phyloP scores from a whole-genome alignment of 148 eudicot genomes.

The Agrostemma githago region DNA sequence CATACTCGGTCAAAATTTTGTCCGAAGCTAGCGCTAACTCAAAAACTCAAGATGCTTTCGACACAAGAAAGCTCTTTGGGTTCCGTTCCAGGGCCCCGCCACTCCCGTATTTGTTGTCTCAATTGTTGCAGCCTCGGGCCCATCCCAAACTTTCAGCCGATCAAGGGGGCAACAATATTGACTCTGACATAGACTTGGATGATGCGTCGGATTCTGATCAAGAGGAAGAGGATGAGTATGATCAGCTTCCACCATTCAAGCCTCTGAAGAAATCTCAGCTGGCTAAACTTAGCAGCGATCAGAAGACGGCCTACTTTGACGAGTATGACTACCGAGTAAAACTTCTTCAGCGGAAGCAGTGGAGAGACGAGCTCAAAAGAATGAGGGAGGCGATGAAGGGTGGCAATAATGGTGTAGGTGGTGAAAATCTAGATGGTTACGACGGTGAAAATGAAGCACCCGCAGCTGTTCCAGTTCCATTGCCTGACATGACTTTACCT shows the following conservation, averaged over 20 bases:
- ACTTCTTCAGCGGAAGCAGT: slow-evolving; percentile 91
- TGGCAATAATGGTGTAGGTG: slow-evolving; percentile 37
- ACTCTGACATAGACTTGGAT: slow-evolving; percentile 79
- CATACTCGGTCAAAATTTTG: slow-evolving; percentile 84
- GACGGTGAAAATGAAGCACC: slow-evolving; percentile 58
- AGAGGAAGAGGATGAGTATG: slow-evolving; percentile 87
- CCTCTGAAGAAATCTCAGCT: slow-evolving; percentile 79
- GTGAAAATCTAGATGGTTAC: slow-evolving; percentile 48
- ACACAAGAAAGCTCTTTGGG: slow-evolving; percentile 79
- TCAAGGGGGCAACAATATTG: slow-evolving; percentile 72
- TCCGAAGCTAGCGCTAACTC: slow-evolving; percentile 63
- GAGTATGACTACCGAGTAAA: slow-evolving; percentile 92
- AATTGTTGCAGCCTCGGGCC: slow-evolving; percentile 78
- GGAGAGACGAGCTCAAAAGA: slow-evolving; percentile 85
- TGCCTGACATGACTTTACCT: slow-evolving; percentile 94
- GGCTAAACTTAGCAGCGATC: slow-evolving; percentile 67
- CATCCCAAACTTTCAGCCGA: slow-evolving; percentile 88
- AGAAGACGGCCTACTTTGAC: slow-evolving; percentile 82
- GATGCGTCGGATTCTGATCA: slow-evolving; percentile 77
- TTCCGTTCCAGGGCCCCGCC: slow-evolving; percentile 77
- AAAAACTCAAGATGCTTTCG: slow-evolving; percentile 72
- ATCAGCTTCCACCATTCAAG: slow-evolving; percentile 93
- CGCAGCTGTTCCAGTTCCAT: slow-evolving; percentile 80
- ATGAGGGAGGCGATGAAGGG: slow-evolving; percentile 68
- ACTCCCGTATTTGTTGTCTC: slow-evolving; percentile 76